Conservation (phyloP, 2,329 filamentous ascomycete genomes). For the Talaromyces funiculosus region DNA sequence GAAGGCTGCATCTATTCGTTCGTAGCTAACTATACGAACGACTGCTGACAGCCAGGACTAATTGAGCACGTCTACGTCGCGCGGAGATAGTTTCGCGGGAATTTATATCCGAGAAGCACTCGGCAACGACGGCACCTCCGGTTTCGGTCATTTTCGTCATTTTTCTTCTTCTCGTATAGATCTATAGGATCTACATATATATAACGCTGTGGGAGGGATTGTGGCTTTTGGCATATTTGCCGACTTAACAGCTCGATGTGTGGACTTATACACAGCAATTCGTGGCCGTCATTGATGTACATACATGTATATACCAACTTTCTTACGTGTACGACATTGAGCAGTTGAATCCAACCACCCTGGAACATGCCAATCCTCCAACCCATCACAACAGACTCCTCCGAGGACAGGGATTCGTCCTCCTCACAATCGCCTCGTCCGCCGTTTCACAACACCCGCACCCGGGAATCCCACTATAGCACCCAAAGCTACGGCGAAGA, state of each 20-base stretch:
- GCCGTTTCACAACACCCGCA: background rate
- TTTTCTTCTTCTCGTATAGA: background rate
- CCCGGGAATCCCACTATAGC: background rate
- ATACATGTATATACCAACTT: background rate
- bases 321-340: too few relatives aligned
- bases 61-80: too few relatives aligned
- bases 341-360: background rate
- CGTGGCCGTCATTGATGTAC: background rate
- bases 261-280: background rate
- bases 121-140: constrained; percentile 1
- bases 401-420: background rate
- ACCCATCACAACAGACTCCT: constrained; percentile 1
- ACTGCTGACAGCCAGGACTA: too few relatives aligned
- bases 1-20: too few relatives aligned
- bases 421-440: background rate
- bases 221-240: background rate
- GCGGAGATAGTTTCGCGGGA: background rate
- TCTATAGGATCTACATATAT: too few relatives aligned
- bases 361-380: constrained; percentile 5
- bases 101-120: background rate
- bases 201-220: background rate
- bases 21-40: background rate
- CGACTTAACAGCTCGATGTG: background rate
- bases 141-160: background rate
- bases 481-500: background rate